These are phyloP conservation scores for Ammopiptanthus mongolicus DNA, from an alignment of 306 rosid genomes.

Conservation along the genomic window DNA sequence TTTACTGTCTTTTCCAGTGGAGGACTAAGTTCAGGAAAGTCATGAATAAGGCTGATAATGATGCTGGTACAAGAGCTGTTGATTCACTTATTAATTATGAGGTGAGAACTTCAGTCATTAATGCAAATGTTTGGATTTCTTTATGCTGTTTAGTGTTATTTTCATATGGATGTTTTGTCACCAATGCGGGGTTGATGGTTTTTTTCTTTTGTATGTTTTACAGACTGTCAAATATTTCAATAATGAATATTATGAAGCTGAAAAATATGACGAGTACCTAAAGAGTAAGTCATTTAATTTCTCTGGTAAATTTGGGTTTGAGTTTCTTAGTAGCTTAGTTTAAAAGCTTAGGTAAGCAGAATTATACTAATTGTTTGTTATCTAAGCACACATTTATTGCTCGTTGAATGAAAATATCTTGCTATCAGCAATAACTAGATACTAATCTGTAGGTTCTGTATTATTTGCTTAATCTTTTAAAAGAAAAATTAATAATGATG, in stretches of 20 bases:
- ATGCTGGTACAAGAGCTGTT: constrained; percentile 77
- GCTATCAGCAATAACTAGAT: background rate
- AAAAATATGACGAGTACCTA: constrained; percentile 66
- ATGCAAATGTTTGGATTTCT: background rate
- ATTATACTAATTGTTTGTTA: background rate
- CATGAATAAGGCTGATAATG: constrained; percentile 97
- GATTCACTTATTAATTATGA: constrained; percentile 97
- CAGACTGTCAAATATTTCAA: constrained; percentile 97
- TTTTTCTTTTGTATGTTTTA: constrained; percentile 8
- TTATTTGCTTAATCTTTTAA: background rate
- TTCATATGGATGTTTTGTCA: background rate
- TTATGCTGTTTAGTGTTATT: constrained; percentile 3
- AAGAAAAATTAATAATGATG: background rate
- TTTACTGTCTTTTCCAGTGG: constrained; percentile 66
- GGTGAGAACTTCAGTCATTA: constrained; percentile 39
- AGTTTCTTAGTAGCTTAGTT: background rate
- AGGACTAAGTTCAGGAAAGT: constrained; percentile 93
- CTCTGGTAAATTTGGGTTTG: constrained; percentile 3
- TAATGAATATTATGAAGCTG: constrained; percentile 80
- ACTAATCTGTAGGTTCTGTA: background rate
- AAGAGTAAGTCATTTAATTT: constrained; percentile 61
- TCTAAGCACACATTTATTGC: background rate
- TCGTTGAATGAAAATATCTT: background rate
- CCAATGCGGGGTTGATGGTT: background rate
- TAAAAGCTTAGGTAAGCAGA: background rate